phyloP scores from a whole-genome alignment of 495 filamentous ascomycete genomes.

The Clohesyomyces aquaticus region DNA sequence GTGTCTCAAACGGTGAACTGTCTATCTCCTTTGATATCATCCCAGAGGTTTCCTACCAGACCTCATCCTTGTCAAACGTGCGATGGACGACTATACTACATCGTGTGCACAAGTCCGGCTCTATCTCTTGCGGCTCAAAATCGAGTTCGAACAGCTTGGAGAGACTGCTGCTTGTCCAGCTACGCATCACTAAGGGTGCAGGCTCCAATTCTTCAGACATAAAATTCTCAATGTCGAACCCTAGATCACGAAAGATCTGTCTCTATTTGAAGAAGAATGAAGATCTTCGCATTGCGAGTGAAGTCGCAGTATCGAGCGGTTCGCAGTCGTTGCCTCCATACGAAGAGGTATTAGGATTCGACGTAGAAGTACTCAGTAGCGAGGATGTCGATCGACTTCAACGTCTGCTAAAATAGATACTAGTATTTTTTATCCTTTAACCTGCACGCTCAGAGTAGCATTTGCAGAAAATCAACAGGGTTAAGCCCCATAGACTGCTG shows the following conservation, averaged over 20 bases:
- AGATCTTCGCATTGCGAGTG: not conserved
- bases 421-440: no score
- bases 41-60: conserved; percentile 2
- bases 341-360: no score
- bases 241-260: not conserved
- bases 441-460: no score
- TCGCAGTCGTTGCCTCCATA: not conserved
- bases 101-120: conserved; percentile 1
- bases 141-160: not conserved
- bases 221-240: not conserved
- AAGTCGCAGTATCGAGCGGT: not conserved
- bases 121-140: not conserved
- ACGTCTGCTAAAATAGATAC: no score
- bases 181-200: not conserved
- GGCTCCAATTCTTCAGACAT: not conserved
- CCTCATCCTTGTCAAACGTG: not conserved
- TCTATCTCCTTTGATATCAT: no score
- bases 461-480: no score
- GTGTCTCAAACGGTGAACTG: no score
- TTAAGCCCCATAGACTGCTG: no score
- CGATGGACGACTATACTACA: conserved; percentile 1
- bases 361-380: no score
- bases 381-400: no score
- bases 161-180: not conserved
- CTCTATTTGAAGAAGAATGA: not conserved